phyloP scores from a whole-genome alignment of 768 basidiomycete genomes.

The Hygrocybe punicea region DNA sequence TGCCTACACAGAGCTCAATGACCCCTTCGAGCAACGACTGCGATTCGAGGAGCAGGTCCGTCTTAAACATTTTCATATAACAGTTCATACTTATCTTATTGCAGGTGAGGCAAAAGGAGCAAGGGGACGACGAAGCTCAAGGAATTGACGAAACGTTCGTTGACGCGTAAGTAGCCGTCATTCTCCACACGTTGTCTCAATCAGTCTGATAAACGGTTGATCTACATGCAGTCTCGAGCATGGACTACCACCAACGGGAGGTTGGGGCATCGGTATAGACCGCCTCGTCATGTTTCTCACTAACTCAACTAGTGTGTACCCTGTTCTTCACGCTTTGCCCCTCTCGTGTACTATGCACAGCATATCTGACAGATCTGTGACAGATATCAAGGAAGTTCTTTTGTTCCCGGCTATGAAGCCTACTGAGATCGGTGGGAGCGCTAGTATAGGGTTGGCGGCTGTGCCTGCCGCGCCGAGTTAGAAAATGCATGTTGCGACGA shows the following conservation, averaged over 20 bases:
- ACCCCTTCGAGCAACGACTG: constrained; percentile 92
- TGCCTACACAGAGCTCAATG: constrained; percentile 99
- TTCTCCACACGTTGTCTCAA: constrained; percentile 3
- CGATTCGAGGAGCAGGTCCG: constrained; percentile 91
- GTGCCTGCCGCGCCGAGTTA: not conserved
- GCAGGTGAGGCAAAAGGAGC: constrained; percentile 86
- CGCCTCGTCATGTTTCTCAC: constrained; percentile 98
- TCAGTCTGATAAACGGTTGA: not conserved
- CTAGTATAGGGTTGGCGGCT: too few relatives aligned
- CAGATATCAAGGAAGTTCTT: constrained; percentile 95
- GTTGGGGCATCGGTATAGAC: constrained; percentile 96
- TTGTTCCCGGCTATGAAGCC: constrained; percentile 99
- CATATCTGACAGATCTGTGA: constrained; percentile 1
- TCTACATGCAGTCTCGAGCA: constrained; percentile 72
- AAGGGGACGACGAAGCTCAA: constrained; percentile 97
- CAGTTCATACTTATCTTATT: constrained; percentile 3
- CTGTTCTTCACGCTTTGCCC: constrained; percentile 5
- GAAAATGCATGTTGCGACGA: too few relatives aligned
- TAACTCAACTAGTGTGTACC: constrained; percentile 78
- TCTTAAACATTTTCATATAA: not conserved
- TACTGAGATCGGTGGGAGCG: constrained; percentile 41
- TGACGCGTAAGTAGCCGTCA: constrained; percentile 66
- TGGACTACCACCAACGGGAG: constrained; percentile 94
- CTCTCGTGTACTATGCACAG: not conserved
- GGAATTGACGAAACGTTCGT: constrained; percentile 95